Conservation (phyloP, 1,284 basidiomycete genomes). For the Cerioporus squamosus region DNA sequence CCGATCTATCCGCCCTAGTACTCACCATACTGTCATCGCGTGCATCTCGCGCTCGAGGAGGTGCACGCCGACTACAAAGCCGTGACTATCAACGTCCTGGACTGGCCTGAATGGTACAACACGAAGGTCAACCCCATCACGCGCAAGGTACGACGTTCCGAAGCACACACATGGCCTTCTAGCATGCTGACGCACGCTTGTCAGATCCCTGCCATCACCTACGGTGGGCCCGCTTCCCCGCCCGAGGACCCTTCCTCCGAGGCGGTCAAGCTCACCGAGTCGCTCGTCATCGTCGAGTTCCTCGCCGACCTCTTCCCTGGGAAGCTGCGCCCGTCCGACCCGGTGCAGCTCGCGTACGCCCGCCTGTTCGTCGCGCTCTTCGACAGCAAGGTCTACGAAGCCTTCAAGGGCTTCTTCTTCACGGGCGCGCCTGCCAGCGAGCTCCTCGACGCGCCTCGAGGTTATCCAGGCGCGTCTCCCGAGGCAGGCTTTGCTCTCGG, state of each 20-base stretch:
- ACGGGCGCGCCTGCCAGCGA: slow-evolving; percentile 35
- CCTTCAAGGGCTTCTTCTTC: slow-evolving; percentile 31
- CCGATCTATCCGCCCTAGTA: background rate
- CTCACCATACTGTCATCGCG: slow-evolving; percentile 5
- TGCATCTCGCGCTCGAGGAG: slow-evolving; percentile 55
- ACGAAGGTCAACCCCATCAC: slow-evolving; percentile 60
- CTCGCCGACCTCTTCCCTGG: slow-evolving; percentile 56
- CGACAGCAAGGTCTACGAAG: slow-evolving; percentile 47
- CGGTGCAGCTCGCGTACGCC: slow-evolving; percentile 55
- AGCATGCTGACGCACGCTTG: background rate
- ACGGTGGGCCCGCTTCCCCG: slow-evolving; percentile 56
- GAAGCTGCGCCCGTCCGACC: slow-evolving; percentile 54
- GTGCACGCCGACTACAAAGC: slow-evolving; percentile 50
- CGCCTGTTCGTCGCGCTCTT: slow-evolving; percentile 63
- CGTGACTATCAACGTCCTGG: slow-evolving; percentile 57
- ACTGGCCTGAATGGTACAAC: slow-evolving; percentile 70
- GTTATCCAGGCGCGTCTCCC: slow-evolving; percentile 38
- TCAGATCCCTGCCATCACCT: slow-evolving; percentile 55
- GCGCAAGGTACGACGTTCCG: slow-evolving; percentile 56
- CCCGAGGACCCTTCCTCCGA: slow-evolving; percentile 59
- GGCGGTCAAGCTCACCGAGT: slow-evolving; percentile 62
- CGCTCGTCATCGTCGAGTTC: slow-evolving; percentile 64
- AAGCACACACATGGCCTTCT: background rate
- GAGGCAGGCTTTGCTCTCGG: slow-evolving; percentile 37
- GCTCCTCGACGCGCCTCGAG: slow-evolving; percentile 37